Percentiles rank a stretch among this genome's conserved stretches.
phyloP scores from a whole-genome alignment of 2,329 filamentous ascomycete genomes.

The Penicillium sp. region DNA sequence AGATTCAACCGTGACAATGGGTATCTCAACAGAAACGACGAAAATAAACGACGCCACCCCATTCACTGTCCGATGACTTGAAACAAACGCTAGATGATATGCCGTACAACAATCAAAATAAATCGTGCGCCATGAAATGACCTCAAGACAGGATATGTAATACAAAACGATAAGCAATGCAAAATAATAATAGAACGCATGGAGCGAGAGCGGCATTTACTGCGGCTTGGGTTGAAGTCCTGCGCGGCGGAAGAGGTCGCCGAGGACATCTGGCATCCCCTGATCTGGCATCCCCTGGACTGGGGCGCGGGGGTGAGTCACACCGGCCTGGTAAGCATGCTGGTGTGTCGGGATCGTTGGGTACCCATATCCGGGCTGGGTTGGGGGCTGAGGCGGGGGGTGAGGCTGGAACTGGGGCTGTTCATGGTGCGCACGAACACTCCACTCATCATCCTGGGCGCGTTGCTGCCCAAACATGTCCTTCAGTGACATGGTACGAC shows the following conservation, averaged over 20 bases:
- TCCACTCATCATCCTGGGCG: slow-evolving; percentile 53
- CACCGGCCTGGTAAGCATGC: neutral
- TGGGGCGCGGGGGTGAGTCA: slow-evolving; percentile 8
- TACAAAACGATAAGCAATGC: neutral
- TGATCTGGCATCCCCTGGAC: slow-evolving; percentile 20
- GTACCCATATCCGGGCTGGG: slow-evolving; percentile 1
- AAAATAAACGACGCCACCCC: slow-evolving; percentile 7
- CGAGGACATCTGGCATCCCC: slow-evolving; percentile 38
- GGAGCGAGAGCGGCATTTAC: neutral
- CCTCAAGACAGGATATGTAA: neutral
- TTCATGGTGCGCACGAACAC: slow-evolving; percentile 48
- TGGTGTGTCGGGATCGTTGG: neutral
- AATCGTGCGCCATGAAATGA: slow-evolving; percentile 7
- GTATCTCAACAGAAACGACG: slow-evolving; percentile 21
- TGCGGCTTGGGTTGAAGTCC: slow-evolving; percentile 27
- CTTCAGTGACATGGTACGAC: slow-evolving; percentile 54
- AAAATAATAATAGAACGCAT: neutral
- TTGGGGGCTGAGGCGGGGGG: neutral
- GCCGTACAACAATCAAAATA: slow-evolving; percentile 3
- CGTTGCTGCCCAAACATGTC: slow-evolving; percentile 59
- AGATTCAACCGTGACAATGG: slow-evolving; percentile 7
- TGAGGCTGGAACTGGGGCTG: slow-evolving; percentile 14
- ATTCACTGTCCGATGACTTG: neutral
- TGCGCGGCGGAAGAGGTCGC: slow-evolving; percentile 46
- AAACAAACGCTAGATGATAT: neutral